phyloP scores from a whole-genome alignment of 2,329 filamentous ascomycete genomes.

The Raffaelea albimanens region DNA sequence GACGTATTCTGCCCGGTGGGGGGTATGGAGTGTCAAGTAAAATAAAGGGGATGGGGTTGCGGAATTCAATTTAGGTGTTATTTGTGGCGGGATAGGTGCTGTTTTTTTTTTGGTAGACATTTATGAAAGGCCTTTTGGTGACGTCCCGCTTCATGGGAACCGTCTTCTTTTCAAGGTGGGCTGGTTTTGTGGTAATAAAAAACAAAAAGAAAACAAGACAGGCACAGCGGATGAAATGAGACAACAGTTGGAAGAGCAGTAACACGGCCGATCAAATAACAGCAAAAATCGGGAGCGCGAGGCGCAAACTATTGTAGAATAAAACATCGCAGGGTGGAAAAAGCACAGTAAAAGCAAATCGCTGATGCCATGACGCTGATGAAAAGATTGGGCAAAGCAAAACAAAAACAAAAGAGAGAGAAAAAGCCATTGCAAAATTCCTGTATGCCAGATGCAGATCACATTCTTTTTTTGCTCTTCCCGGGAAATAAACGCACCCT shows the following conservation, averaged over 20 bases:
- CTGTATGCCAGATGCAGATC: constrained; percentile 34
- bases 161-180: constrained; percentile 3
- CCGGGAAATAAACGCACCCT: constrained; percentile 25
- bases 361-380: constrained; percentile 38
- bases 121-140: constrained; percentile 1
- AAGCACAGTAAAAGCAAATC: constrained; percentile 27
- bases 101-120: constrained; percentile 7
- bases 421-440: constrained; percentile 16
- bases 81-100: neutral
- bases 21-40: neutral
- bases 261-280: neutral
- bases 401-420: constrained; percentile 21
- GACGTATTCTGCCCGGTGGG: neutral
- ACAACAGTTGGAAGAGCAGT: neutral
- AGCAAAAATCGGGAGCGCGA: neutral
- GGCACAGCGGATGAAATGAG: neutral
- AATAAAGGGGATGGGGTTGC: neutral
- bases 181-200: neutral
- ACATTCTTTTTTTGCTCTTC: constrained; percentile 23
- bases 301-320: neutral
- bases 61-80: neutral
- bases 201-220: neutral
- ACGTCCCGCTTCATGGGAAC: neutral
- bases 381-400: constrained; percentile 15
- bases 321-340: constrained; percentile 7